A percentile compares a stretch with the other conserved stretches of the same genome.
These are phyloP conservation scores for Corynespora cassiicola DNA, from an alignment of 2,329 filamentous ascomycete species.

Conservation along the genomic window DNA sequence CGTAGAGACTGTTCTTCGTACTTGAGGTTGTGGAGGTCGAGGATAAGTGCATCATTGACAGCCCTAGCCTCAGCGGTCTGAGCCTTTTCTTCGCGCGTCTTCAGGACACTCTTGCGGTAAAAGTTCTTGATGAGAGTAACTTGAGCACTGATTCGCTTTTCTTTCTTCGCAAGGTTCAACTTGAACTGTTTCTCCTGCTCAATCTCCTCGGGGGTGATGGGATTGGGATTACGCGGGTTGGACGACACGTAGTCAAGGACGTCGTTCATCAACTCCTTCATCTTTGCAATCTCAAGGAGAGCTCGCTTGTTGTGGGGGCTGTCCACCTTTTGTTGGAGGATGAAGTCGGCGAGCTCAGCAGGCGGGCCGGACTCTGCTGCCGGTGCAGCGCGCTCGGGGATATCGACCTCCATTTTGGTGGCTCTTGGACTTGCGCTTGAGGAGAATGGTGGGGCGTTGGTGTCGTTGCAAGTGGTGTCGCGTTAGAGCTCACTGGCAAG, in stretches of 20 bases:
- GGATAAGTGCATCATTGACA: slow-evolving; percentile 88
- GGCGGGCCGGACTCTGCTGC: no score
- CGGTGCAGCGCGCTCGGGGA: no score
- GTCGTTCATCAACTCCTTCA: slow-evolving; percentile 38
- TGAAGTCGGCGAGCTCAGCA: slow-evolving; percentile 28
- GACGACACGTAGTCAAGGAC: slow-evolving; percentile 38
- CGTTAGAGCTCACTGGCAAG: no score
- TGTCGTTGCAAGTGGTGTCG: no score
- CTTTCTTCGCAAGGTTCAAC: slow-evolving; percentile 46
- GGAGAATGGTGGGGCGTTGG: no score
- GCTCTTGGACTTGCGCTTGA: no score
- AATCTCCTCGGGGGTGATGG: slow-evolving; percentile 25
- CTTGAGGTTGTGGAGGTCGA: slow-evolving; percentile 93
- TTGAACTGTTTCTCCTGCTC: slow-evolving; percentile 30
- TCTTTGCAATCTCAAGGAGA: slow-evolving; percentile 37
- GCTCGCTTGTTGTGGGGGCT: slow-evolving; percentile 37
- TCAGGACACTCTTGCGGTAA: slow-evolving; percentile 81
- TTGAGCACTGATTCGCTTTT: slow-evolving; percentile 80
- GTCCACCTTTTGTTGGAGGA: no score
- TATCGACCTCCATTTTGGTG: no score
- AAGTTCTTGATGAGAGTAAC: slow-evolving; percentile 66
- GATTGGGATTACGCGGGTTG: slow-evolving; percentile 28
- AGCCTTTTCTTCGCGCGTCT: slow-evolving; percentile 84
- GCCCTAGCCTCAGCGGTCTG: slow-evolving; percentile 85
- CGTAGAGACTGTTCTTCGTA: slow-evolving; percentile 93